These are phyloP conservation scores for Tricholoma sp. DNA, from an alignment of 768 basidiomycete genomes.

Conservation along the genomic window DNA sequence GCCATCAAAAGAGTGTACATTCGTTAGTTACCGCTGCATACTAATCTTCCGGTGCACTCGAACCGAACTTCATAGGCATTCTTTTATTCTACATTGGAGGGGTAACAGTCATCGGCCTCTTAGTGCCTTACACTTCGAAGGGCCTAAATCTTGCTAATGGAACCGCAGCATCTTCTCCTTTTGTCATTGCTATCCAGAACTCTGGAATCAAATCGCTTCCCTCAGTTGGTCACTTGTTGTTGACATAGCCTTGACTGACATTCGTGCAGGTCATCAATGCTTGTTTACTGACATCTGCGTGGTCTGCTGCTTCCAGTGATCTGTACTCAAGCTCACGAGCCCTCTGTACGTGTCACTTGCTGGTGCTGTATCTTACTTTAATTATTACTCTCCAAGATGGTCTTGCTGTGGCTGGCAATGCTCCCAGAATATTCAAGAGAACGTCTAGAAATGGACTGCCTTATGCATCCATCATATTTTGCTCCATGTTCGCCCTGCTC, in stretches of 20 bases:
- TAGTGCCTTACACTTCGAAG: constrained; percentile 68
- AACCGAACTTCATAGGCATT: constrained; percentile 51
- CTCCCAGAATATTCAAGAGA: constrained; percentile 71
- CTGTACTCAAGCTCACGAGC: constrained; percentile 86
- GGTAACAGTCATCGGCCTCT: constrained; percentile 73
- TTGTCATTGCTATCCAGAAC: constrained; percentile 82
- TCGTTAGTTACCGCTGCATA: constrained; percentile 32
- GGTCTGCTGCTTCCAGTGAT: constrained; percentile 89
- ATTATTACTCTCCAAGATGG: constrained; percentile 49
- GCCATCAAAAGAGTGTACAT: constrained; percentile 73
- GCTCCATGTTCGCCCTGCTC: constrained; percentile 60
- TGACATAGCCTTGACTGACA: neutral
- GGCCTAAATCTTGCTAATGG: constrained; percentile 48
- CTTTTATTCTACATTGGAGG: constrained; percentile 73
- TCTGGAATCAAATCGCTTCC: constrained; percentile 88
- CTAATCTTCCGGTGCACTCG: neutral
- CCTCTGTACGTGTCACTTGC: constrained; percentile 50
- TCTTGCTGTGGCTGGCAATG: constrained; percentile 73
- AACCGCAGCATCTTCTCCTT: constrained; percentile 75
- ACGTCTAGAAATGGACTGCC: constrained; percentile 76
- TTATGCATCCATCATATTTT: constrained; percentile 63
- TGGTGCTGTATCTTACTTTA: neutral
- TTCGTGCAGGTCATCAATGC: constrained; percentile 66
- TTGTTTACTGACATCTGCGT: constrained; percentile 81
- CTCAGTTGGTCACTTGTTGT: constrained; percentile 41